Evolutionary conservation across 2,329 filamentous ascomycete genomes (phyloP).

Genomic region (Aureobasidium musti): DNA sequence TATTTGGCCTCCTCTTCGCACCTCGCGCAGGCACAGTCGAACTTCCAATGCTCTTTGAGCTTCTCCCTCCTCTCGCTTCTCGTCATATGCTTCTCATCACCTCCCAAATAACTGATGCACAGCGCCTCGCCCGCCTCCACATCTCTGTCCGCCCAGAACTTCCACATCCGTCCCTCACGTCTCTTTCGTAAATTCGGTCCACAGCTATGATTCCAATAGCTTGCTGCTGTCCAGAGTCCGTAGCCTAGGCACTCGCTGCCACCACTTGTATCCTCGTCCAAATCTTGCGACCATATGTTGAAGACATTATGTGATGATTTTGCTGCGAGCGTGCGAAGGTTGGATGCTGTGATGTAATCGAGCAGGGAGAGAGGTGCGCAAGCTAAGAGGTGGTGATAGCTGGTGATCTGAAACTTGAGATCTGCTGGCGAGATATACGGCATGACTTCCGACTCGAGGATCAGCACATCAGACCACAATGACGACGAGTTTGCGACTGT

Average conservation of each 20-base stretch:
- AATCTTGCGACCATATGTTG: conserved; percentile 48
- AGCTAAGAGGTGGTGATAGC: conserved; percentile 49
- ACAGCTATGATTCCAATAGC: conserved; percentile 55
- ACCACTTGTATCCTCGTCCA: conserved; percentile 39
- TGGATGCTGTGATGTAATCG: conserved; percentile 40
- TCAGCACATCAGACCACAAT: conserved; percentile 41
- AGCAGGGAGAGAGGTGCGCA: conserved; percentile 45
- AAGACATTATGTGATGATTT: conserved; percentile 53
- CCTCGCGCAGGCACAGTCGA: conserved; percentile 48
- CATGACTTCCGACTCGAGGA: conserved; percentile 45
- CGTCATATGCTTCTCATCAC: conserved; percentile 48
- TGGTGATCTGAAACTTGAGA: conserved; percentile 44
- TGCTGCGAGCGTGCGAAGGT: conserved; percentile 42
- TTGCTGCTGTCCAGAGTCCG: conserved; percentile 50
- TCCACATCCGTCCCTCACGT: conserved; percentile 46
- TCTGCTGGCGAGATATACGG: conserved; percentile 48
- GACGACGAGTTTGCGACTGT: conserved; percentile 39
- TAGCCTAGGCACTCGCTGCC: conserved; percentile 54
- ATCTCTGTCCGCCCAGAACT: conserved; percentile 44
- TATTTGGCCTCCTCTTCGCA: conserved; percentile 36
- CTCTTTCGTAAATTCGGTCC: conserved; percentile 48
- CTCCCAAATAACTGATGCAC: conserved; percentile 53
- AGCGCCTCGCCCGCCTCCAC: conserved; percentile 47
- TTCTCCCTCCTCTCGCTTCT: conserved; percentile 43
- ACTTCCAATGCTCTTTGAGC: conserved; percentile 49